Evolutionary conservation across 2,329 filamentous ascomycete genomes (phyloP).

Genomic region (Aureobasidium sp.): DNA sequence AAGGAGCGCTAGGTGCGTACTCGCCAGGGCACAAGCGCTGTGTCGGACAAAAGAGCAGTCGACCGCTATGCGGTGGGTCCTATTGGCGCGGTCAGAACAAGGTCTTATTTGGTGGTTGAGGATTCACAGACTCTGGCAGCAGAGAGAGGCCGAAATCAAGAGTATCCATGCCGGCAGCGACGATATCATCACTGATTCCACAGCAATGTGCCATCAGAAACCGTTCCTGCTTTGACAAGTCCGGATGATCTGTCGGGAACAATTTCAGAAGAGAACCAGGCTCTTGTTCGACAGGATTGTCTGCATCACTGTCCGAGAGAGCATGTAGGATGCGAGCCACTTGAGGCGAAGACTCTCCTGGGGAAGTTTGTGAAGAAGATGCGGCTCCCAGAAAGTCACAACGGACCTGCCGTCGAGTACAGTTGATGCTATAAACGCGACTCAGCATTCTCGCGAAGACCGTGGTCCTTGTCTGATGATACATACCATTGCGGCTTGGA

Average conservation of each 20-base stretch:
- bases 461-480: not conserved
- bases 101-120: not conserved
- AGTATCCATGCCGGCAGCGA: not conserved
- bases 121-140: not conserved
- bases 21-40: slow-evolving; percentile 2
- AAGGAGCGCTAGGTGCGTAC: not conserved
- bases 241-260: not conserved
- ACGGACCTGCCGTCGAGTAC: not conserved
- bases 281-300: not conserved
- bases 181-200: not conserved
- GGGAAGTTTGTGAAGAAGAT: not conserved
- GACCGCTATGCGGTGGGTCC: not conserved
- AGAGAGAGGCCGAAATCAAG: not conserved
- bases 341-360: not conserved
- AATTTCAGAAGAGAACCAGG: not conserved
- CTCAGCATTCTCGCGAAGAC: not conserved
- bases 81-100: not conserved
- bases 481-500: slow-evolving; percentile 6
- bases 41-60: slow-evolving; percentile 1
- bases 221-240: slow-evolving; percentile 1
- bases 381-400: not conserved
- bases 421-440: not conserved
- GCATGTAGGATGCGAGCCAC: not conserved
- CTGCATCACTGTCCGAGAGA: not conserved
- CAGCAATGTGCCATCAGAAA: not conserved